Evolutionary conservation across 805 yeast genomes (phyloP).

Genomic region (Cyberlindnera bimundalis): DNA sequence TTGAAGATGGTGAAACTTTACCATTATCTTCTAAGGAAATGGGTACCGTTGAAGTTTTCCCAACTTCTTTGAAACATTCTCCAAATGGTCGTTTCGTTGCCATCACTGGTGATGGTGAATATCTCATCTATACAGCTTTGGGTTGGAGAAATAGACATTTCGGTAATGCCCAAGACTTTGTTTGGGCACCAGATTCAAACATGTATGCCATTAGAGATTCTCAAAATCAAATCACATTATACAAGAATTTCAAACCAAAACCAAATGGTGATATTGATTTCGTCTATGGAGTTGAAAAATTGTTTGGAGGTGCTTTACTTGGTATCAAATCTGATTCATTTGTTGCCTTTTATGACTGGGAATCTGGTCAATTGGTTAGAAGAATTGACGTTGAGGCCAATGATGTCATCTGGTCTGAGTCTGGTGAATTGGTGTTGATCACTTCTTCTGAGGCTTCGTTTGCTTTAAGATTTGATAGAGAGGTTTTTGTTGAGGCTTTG

Average conservation of each 20-base stretch:
- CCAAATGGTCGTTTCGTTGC: conserved; percentile 98
- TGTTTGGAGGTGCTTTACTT: conserved; percentile 85
- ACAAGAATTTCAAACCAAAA: conserved; percentile 82
- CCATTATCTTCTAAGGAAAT: conserved; percentile 82
- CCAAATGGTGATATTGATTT: conserved; percentile 60
- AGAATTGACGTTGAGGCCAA: conserved; percentile 82
- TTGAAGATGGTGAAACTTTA: conserved; percentile 78
- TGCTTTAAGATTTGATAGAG: conserved; percentile 71
- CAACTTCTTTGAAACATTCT: conserved; percentile 82
- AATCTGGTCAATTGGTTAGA: conserved; percentile 75
- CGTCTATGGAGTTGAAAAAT: conserved; percentile 69
- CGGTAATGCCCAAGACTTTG: conserved; percentile 87
- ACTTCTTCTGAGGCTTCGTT: conserved; percentile 69
- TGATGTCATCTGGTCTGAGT: conserved; percentile 88
- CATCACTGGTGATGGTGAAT: conserved; percentile 97
- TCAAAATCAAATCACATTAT: conserved; percentile 60
- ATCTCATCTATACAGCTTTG: conserved; percentile 89
- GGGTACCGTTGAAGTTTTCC: conserved; percentile 93
- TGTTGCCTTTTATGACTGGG: conserved; percentile 93
- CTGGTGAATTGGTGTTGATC: conserved; percentile 84
- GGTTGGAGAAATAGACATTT: conserved; percentile 97
- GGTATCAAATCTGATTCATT: conserved; percentile 84
- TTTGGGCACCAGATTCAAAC: conserved; percentile 91
- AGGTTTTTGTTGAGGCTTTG: conserved; percentile 59
- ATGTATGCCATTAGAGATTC: conserved; percentile 80